Evolutionary conservation across 2,329 filamentous ascomycete genomes (phyloP).

Genomic region (Davidsoniella virescens): DNA sequence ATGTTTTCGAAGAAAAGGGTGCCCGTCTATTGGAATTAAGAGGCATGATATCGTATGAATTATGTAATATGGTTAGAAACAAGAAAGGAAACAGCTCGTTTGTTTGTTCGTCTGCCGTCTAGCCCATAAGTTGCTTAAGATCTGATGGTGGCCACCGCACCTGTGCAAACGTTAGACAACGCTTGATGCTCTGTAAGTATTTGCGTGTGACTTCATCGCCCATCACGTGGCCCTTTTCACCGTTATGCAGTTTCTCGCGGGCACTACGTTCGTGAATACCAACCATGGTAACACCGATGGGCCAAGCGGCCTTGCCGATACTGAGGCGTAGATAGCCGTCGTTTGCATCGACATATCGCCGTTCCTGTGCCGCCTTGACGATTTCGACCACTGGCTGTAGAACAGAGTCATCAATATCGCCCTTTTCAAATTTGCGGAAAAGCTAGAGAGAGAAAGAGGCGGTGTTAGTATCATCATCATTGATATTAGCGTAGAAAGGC

Average conservation of each 20-base stretch:
- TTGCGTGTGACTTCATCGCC: slow-evolving; percentile 92
- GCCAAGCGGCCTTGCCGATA: slow-evolving; percentile 95
- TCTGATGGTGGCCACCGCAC: slow-evolving; percentile 92
- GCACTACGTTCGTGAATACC: slow-evolving; percentile 96
- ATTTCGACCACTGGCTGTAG: slow-evolving; percentile 79
- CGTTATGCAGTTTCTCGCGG: slow-evolving; percentile 84
- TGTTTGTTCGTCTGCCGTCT: slow-evolving; percentile 8
- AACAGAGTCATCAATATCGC: slow-evolving; percentile 61
- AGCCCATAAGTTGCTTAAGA: slow-evolving; percentile 88
- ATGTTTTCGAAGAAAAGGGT: no score
- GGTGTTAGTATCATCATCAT: slow-evolving; percentile 5
- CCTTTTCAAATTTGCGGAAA: slow-evolving; percentile 76
- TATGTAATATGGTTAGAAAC: no score
- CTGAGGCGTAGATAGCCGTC: slow-evolving; percentile 84
- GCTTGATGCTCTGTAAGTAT: slow-evolving; percentile 93
- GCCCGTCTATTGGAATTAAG: no score
- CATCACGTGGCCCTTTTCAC: slow-evolving; percentile 84
- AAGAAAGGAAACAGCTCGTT: no score
- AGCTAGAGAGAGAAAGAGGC: slow-evolving; percentile 27
- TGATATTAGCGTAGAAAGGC: neutral
- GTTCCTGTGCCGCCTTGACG: slow-evolving; percentile 74
- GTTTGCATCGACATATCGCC: slow-evolving; percentile 89
- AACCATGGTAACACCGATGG: slow-evolving; percentile 98
- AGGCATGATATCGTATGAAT: no score
- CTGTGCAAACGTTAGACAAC: slow-evolving; percentile 90